These are phyloP conservation scores for Capsicum baccatum DNA, from an alignment of 257 asterid species.

Conservation along the genomic window DNA sequence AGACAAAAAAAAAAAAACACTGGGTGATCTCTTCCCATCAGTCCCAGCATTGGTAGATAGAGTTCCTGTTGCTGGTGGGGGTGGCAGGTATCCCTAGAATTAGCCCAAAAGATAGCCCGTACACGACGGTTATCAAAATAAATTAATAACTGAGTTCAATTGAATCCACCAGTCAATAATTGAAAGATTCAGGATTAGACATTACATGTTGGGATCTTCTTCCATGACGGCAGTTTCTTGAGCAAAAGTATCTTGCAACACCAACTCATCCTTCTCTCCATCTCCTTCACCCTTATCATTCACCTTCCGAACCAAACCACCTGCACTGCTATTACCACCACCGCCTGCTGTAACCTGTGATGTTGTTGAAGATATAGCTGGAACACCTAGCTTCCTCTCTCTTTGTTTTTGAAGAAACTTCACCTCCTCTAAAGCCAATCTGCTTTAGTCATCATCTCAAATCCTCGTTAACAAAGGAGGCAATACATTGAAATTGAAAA, in stretches of 20 bases:
- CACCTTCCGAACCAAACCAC: conserved; percentile 50
- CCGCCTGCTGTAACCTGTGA: conserved; percentile 42
- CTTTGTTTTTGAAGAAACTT: conserved; percentile 92
- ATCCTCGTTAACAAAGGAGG: background rate
- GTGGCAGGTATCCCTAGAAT: too few relatives aligned
- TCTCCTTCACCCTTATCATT: conserved; percentile 69
- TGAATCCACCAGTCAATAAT: too few relatives aligned
- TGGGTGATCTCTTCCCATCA: too few relatives aligned
- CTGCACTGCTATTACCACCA: conserved; percentile 30
- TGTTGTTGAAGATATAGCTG: conserved; percentile 55
- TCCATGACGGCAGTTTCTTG: conserved; percentile 98
- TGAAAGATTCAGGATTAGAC: background rate
- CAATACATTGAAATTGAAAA: background rate
- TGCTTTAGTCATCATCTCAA: conserved; percentile 30
- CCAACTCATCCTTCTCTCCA: conserved; percentile 91
- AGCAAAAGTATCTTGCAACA: conserved; percentile 97
- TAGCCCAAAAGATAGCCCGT: too few relatives aligned
- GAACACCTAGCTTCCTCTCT: conserved; percentile 83
- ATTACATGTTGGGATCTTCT: conserved; percentile 95
- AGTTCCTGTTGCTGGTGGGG: too few relatives aligned
- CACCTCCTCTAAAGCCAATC: conserved; percentile 80
- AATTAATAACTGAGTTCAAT: too few relatives aligned
- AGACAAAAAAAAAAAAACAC: too few relatives aligned
- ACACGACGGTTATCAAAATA: too few relatives aligned
- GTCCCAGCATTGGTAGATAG: too few relatives aligned